Evolutionary conservation across 192 early-diverging fungal genomes (phyloP), one percentile per base, ranked within the genome.

Genomic region (Backusella macrospora): DNA sequence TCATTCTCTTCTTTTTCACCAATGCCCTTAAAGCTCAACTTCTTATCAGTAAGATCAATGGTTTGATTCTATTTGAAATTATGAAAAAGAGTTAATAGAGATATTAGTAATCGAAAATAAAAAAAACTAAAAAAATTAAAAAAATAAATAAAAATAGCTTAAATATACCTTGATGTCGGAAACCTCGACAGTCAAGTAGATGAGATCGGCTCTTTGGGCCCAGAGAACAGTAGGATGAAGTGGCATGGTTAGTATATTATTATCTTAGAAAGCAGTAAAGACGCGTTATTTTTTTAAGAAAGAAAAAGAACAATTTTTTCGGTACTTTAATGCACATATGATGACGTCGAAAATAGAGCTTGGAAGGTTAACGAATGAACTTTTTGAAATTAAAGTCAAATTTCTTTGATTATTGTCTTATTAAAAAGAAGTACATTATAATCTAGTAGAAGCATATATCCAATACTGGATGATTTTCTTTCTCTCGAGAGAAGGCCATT

Each of bases 171-270:
- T 82, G 34, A 91, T 82, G 73, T 98, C 95, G 71, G 82, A 59
- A 34, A 96, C 73, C 52, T 92, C 87, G 74, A 98, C 87, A 6
- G 96, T 98, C 21, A 98, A 73, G 80, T 89, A 97, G 73, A 97
- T 73, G 68, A 93, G 81, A 70, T 93, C 89, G 49, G 86, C 81
- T 76, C 93, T 89, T 80, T 98, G 95, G 34, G 96, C 96, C 95
- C 96, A 98, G 77, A 94, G 89, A 71, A 96, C 92, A 78, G 79
- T 81, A 45, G 93, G 92, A 74, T 84, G 81, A 39, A 90, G 73
- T 69, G 80, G 48, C 74, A 79, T 84, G 42, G 16, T 46, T 68
- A 43, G n/a, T 43, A 23, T 67, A 47, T 47, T n/a, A 38, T 29
- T 68, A 16, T 40, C 0, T 59, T 59, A 55, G 3, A 59, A 23